Conservation (phyloP, 129 eudicot species). For the Flaveria linearis region DNA sequence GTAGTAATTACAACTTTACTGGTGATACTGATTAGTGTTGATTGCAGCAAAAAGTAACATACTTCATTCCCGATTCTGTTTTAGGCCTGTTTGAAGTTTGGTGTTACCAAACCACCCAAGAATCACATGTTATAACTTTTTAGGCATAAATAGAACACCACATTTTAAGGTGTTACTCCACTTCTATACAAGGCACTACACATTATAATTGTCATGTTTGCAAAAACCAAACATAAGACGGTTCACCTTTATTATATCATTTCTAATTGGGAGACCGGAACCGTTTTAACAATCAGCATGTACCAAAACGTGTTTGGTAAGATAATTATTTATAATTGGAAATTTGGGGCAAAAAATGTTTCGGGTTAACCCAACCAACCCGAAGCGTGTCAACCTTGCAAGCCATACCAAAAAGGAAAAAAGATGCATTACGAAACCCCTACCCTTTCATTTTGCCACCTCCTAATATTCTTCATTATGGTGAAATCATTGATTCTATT, state of each 20-base stretch:
- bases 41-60: not conserved
- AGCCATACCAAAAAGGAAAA: not conserved
- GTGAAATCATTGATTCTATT: not conserved
- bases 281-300: not conserved
- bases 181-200: no score
- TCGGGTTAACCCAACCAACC: not conserved
- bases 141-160: not conserved
- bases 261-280: not conserved
- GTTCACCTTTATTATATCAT: not conserved
- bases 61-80: not conserved
- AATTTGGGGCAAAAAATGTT: not conserved
- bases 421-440: no score
- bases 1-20: constrained; percentile 3
- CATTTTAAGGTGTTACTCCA: not conserved
- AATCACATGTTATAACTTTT: not conserved
- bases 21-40: not conserved
- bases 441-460: not conserved
- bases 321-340: not conserved
- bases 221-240: not conserved
- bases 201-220: not conserved
- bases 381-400: not conserved
- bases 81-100: not conserved
- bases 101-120: no score
- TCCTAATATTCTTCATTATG: no score
- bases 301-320: not conserved